A percentile compares a stretch with the other conserved stretches of the same genome.
Conservation (phyloP, 1,284 basidiomycete species). For the Trametes versicolor region DNA sequence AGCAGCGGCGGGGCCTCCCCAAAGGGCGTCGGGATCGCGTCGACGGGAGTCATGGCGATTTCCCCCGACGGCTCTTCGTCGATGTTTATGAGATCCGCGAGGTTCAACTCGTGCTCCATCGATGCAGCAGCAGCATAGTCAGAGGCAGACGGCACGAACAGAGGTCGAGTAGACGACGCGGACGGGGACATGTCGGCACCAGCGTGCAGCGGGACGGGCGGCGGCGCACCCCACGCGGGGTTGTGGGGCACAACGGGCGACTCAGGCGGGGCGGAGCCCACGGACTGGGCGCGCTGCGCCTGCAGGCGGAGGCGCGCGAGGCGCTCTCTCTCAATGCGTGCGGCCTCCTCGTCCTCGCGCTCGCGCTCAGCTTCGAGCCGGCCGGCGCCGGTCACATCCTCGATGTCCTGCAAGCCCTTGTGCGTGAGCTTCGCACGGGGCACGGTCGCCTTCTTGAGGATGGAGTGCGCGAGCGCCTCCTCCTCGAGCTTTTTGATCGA, state of each 20-base stretch:
- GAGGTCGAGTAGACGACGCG: slow-evolving; percentile 35
- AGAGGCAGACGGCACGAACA: slow-evolving; percentile 55
- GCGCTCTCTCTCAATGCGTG: slow-evolving; percentile 70
- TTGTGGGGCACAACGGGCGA: slow-evolving; percentile 60
- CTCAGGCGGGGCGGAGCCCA: slow-evolving; percentile 68
- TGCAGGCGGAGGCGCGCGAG: slow-evolving; percentile 60
- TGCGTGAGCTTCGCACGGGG: slow-evolving; percentile 90
- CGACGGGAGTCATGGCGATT: slow-evolving; percentile 35
- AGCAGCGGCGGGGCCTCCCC: slow-evolving; percentile 23
- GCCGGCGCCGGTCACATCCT: slow-evolving; percentile 70
- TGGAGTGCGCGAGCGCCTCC: slow-evolving; percentile 84
- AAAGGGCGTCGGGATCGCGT: slow-evolving; percentile 31
- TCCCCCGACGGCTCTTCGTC: slow-evolving; percentile 65
- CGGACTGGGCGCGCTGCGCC: slow-evolving; percentile 44
- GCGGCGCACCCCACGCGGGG: slow-evolving; percentile 65
- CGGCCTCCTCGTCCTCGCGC: slow-evolving; percentile 62
- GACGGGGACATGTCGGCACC: slow-evolving; percentile 24
- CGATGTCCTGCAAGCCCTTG: slow-evolving; percentile 89
- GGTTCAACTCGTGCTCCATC: slow-evolving; percentile 71
- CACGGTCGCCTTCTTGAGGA: slow-evolving; percentile 73
- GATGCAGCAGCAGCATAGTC: slow-evolving; percentile 45
- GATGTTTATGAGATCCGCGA: slow-evolving; percentile 80
- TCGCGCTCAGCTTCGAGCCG: slow-evolving; percentile 65
- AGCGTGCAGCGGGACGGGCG: slow-evolving; percentile 59
- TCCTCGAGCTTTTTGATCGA: slow-evolving; percentile 83